Evolutionary conservation across 768 basidiomycete genomes (phyloP).

Genomic region (Psilocybe tampanensis): DNA sequence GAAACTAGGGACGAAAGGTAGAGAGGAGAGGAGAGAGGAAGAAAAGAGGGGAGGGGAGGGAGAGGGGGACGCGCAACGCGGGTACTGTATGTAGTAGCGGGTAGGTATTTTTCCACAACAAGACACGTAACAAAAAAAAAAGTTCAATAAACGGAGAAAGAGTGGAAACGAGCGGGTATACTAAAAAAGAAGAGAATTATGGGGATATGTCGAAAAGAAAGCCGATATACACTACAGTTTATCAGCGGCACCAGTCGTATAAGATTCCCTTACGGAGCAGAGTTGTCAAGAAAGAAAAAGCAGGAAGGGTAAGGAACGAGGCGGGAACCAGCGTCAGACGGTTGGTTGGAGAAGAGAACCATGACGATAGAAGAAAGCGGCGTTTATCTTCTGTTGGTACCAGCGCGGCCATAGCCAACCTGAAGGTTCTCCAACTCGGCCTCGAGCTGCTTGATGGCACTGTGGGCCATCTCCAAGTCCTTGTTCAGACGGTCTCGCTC

Average conservation of each 20-base stretch:
- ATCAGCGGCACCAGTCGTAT: not conserved
- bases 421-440: conserved; percentile 89
- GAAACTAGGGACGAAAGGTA: too few relatives aligned
- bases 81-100: too few relatives aligned
- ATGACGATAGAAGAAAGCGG: not conserved
- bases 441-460: conserved; percentile 89
- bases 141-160: conserved; percentile 1
- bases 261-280: not conserved
- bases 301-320: not conserved
- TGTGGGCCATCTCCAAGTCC: conserved; percentile 92
- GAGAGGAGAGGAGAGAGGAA: not conserved
- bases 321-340: not conserved
- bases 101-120: conserved; percentile 18
- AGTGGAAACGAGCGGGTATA: conserved; percentile 8
- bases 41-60: not conserved
- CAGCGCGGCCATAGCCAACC: conserved; percentile 74
- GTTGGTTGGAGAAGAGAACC: not conserved
- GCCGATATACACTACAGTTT: not conserved
- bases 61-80: not conserved
- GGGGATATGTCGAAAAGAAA: not conserved
- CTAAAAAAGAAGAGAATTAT: conserved; percentile 2
- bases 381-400: conserved; percentile 63
- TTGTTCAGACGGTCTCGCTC: conserved; percentile 99
- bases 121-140: conserved; percentile 6
- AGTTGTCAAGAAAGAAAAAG: not conserved